Evolutionary conservation across 305 asterid genomes (phyloP).

Genomic region (Plantago rigida): DNA sequence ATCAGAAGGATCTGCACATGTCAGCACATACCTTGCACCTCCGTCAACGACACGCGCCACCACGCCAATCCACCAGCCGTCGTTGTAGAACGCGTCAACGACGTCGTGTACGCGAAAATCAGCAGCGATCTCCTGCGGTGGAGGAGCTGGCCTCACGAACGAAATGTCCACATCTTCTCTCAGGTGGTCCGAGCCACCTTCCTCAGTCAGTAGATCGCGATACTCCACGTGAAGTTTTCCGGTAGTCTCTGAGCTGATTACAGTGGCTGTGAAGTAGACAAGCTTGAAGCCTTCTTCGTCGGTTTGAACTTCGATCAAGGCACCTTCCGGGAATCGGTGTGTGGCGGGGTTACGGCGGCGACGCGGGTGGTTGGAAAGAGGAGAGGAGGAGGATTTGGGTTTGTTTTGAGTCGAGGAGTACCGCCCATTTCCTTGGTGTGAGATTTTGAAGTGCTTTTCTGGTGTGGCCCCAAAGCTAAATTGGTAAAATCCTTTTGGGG

Average conservation of each 20-base stretch:
- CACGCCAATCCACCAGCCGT: conserved; percentile 70
- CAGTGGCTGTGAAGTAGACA: conserved; percentile 43
- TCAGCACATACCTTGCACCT: conserved; percentile 34
- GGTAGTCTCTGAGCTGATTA: conserved; percentile 17
- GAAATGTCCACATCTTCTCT: conserved; percentile 32
- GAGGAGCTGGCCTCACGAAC: conserved; percentile 47
- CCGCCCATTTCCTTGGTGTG: conserved; percentile 24
- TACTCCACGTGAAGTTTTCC: conserved; percentile 40
- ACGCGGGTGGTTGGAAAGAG: neutral
- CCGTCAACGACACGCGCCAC: conserved; percentile 28
- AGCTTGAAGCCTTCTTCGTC: conserved; percentile 50
- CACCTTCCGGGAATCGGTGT: conserved; percentile 26
- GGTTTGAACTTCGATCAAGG: conserved; percentile 42
- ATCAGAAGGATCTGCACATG: conserved; percentile 48
- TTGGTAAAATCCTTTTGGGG: too few relatives aligned
- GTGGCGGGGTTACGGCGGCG: conserved; percentile 3
- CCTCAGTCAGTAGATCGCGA: conserved; percentile 32
- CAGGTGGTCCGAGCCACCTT: conserved; percentile 33
- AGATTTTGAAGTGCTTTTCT: too few relatives aligned
- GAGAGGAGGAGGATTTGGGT: conserved; percentile 11
- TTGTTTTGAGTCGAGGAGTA: conserved; percentile 20
- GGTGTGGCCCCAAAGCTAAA: too few relatives aligned
- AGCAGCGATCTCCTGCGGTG: conserved; percentile 22
- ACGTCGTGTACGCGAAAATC: conserved; percentile 38
- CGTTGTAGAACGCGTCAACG: conserved; percentile 55